Percentiles rank a stretch among this genome's conserved stretches.
These are phyloP conservation scores for Tetrahymena elliotti DNA, from an alignment of 73 alveolate genomes.

Conservation along the genomic window DNA sequence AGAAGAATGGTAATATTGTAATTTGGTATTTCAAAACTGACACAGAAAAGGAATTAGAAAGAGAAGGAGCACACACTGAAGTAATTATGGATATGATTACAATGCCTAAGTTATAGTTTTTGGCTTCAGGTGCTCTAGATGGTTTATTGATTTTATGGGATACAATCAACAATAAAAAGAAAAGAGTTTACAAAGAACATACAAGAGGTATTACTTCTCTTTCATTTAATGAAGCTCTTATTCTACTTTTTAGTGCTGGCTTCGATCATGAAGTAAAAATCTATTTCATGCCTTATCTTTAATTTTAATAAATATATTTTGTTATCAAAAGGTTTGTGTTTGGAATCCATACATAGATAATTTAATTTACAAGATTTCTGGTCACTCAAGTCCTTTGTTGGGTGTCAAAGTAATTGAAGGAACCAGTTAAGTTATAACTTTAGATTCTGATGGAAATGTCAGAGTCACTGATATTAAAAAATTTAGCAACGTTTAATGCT, in stretches of 20 bases:
- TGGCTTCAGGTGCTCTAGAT: slow-evolving; percentile 70
- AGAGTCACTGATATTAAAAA: slow-evolving; percentile 73
- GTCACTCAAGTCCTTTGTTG: slow-evolving; percentile 63
- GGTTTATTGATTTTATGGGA: slow-evolving; percentile 69
- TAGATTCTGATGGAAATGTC: slow-evolving; percentile 65
- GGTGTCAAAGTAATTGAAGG: slow-evolving; percentile 61
- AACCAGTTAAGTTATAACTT: slow-evolving; percentile 56
- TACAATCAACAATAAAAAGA: slow-evolving; percentile 52
- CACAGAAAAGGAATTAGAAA: slow-evolving; percentile 41
- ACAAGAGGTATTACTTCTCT: slow-evolving; percentile 69
- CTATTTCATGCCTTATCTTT: not conserved
- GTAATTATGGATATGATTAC: slow-evolving; percentile 72
- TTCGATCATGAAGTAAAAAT: slow-evolving; percentile 73
- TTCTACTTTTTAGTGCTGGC: slow-evolving; percentile 72
- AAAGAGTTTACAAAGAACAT: slow-evolving; percentile 65
- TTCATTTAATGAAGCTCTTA: slow-evolving; percentile 60
- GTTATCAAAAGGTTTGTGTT: slow-evolving; percentile 28
- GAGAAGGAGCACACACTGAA: slow-evolving; percentile 61
- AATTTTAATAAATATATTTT: not conserved
- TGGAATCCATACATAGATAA: slow-evolving; percentile 82
- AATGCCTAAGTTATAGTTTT: slow-evolving; percentile 64
- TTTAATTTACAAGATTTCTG: slow-evolving; percentile 53
- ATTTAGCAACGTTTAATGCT: slow-evolving; percentile 61
- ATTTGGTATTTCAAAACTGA: slow-evolving; percentile 67
- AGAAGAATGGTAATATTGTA: slow-evolving; percentile 65